phyloP scores from a whole-genome alignment of 768 basidiomycete species.

The Fomitopsis serialis region DNA sequence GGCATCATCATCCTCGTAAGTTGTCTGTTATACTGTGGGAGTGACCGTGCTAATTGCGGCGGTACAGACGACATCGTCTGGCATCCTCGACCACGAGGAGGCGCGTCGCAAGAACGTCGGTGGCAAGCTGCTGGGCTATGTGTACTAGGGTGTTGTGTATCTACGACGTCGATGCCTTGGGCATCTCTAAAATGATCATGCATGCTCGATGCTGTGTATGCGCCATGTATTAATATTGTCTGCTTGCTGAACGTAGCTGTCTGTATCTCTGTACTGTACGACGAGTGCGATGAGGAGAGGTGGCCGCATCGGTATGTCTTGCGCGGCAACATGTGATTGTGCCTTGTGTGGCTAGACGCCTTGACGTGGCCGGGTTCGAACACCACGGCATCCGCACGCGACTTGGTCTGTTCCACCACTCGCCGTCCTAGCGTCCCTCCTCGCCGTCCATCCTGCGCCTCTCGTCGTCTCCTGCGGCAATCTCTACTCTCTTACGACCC shows the following conservation, averaged over 20 bases:
- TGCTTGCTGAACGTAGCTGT: no score
- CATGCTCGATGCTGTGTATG: background rate
- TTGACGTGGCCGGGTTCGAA: background rate
- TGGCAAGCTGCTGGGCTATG: conserved; percentile 91
- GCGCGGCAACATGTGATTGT: background rate
- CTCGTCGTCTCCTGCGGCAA: no score
- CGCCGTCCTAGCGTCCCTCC: no score
- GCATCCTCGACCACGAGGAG: conserved; percentile 99
- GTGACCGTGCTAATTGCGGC: background rate
- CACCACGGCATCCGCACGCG: no score
- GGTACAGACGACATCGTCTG: conserved; percentile 86
- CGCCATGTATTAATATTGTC: no score
- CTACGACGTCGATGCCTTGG: background rate
- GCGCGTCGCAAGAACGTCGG: conserved; percentile 97
- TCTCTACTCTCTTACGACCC: no score
- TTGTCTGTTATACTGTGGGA: conserved; percentile 9
- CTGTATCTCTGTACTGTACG: background rate
- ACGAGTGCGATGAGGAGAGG: background rate
- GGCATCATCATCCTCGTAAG: conserved; percentile 91
- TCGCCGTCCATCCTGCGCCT: no score
- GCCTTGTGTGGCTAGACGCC: background rate
- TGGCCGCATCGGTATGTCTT: background rate
- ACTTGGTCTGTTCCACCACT: no score
- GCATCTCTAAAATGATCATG: background rate
- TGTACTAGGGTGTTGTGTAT: conserved; percentile 52